Evolutionary conservation across 768 basidiomycete species (phyloP), one percentile per base, ranked within the genome.

Genomic region (Rhizopogon roseolus): DNA sequence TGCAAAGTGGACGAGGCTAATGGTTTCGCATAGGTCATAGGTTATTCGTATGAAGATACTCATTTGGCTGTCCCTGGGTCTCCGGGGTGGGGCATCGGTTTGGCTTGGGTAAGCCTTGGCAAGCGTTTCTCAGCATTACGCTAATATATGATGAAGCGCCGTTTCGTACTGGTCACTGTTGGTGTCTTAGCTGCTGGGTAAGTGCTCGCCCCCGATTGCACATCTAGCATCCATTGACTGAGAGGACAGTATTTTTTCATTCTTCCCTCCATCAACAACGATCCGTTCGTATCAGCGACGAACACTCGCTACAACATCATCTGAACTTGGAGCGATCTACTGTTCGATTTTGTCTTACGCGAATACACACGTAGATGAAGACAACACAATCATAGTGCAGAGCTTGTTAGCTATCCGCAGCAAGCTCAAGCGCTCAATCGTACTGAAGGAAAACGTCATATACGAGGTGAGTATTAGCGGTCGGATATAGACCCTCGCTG

Each of bases 131-230:
- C 10, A 5, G 5, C 0, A 25, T 32, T 19, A 41, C 51, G 54
- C 2, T 58, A 39, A 1, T 10, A 4, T 27, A 0, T 45, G 36
- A 8, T 34, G 14, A 58, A 88, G 86, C 74, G 73, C 45, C 82
- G 88, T 1, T 87, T 89, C 53, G 72, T 87, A 3, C 75, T 88
- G 7, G 91, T 93, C 1, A 71, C 79, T 1, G 74, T 73, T 8
- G 92, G 92, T 0, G 89, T 93, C 16, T 71, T 79, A 5, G 85
- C 86, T 13, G 92, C 92, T 2, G 91, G 88, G 90, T 86, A 66
- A 57, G 79, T 66, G 9, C 40, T 37, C 4, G 2, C 2, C 28
- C 1, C 9, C 14, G 0, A 3, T 1, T 45, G 1, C 3, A 36
- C 10, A 41, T 49, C 38, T 22, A 36, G 16, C 13, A 36, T 9